phyloP scores from a whole-genome alignment of 177 flowering plant species.

The Vitis hybrid region DNA sequence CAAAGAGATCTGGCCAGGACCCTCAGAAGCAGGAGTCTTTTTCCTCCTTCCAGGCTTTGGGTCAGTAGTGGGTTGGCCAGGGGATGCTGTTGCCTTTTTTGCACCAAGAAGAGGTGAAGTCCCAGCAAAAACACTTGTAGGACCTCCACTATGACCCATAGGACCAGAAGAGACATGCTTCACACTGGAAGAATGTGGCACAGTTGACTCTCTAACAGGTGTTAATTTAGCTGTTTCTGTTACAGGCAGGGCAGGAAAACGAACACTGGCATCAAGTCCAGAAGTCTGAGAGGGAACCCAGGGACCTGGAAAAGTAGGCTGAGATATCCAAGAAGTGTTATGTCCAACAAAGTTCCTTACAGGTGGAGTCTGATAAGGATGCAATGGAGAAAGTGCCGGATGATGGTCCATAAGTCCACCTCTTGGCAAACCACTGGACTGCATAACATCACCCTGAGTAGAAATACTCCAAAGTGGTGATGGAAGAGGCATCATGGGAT shows the following conservation, averaged over 20 bases:
- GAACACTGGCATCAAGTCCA: constrained; percentile 38
- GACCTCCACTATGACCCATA: constrained; percentile 25
- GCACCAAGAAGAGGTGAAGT: constrained; percentile 34
- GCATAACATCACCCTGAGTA: constrained; percentile 54
- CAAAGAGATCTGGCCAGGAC: constrained; percentile 27
- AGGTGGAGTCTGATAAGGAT: constrained; percentile 69
- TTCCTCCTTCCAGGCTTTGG: constrained; percentile 71
- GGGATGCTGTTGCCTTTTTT: constrained; percentile 28
- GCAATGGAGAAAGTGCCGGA: constrained; percentile 55
- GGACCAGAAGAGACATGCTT: constrained; percentile 45
- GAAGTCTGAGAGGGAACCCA: constrained; percentile 70
- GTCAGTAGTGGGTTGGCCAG: constrained; percentile 43
- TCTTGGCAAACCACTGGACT: constrained; percentile 40
- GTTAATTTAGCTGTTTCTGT: constrained; percentile 62
- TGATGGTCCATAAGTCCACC: constrained; percentile 54
- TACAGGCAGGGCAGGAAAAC: constrained; percentile 43
- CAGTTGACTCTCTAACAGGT: constrained; percentile 52
- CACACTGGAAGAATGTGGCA: constrained; percentile 29
- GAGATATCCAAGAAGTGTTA: constrained; percentile 62
- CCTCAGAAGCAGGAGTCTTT: constrained; percentile 48
- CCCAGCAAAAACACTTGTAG: constrained; percentile 36
- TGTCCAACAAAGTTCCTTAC: constrained; percentile 53
- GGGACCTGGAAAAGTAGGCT: constrained; percentile 52
- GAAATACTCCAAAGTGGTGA: constrained; percentile 84
- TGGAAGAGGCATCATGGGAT: constrained; percentile 58